Conservation (phyloP, 2,329 filamentous ascomycete species). For the Sarocladium oryzae region DNA sequence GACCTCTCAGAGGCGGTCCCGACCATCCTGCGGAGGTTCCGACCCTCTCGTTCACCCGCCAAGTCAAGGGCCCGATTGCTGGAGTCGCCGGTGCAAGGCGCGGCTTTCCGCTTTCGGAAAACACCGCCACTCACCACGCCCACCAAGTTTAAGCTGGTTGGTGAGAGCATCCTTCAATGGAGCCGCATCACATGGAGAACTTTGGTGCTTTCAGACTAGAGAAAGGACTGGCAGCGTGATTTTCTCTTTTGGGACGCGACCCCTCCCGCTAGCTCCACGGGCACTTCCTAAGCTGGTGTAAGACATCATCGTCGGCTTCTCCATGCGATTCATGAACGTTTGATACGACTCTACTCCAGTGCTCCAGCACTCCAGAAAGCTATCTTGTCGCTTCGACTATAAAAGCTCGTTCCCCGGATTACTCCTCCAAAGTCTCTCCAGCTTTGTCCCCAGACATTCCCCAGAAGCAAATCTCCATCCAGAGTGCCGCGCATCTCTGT, state of each 20-base stretch:
- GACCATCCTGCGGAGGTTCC: slow-evolving; percentile 3
- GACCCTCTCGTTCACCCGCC: slow-evolving; percentile 3
- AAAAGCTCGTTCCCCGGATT: slow-evolving; percentile 13
- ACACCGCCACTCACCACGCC: not conserved
- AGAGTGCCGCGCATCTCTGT: no score
- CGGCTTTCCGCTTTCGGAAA: slow-evolving; percentile 9
- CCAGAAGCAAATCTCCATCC: slow-evolving; percentile 4
- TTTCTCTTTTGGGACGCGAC: no score
- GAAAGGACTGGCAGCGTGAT: no score
- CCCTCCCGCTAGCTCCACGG: no score
- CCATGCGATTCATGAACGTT: slow-evolving; percentile 9
- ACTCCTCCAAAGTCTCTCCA: slow-evolving; percentile 9
- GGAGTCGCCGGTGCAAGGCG: slow-evolving; percentile 7
- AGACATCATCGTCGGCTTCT: slow-evolving; percentile 7
- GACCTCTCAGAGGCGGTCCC: slow-evolving; percentile 7
- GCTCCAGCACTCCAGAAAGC: not conserved
- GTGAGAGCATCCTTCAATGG: no score
- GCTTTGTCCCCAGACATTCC: slow-evolving; percentile 12
- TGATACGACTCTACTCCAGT: not conserved
- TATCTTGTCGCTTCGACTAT: not conserved
- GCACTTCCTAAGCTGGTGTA: no score
- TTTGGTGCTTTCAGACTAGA: no score
- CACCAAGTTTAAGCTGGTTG: not conserved
- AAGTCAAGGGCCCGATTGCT: not conserved
- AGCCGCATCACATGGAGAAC: no score